Percentiles rank a stretch among this genome's conserved stretches.
These are phyloP conservation scores for Microsporum audouinii DNA, from an alignment of 2,329 filamentous ascomycete genomes.

Conservation along the genomic window DNA sequence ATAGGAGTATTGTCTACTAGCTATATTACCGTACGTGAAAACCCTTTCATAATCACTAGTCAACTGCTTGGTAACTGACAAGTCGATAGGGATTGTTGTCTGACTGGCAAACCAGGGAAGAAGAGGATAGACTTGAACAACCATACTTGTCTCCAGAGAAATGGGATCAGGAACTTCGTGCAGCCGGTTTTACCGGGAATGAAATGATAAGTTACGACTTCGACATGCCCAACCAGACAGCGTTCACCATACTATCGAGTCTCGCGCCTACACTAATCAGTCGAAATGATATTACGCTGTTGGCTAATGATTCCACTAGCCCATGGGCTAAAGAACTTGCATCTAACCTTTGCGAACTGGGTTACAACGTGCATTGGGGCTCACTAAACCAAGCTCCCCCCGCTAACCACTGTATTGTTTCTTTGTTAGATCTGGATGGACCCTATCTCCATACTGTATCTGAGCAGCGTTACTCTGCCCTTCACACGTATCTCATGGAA, in stretches of 20 bases:
- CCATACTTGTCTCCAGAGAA: neutral
- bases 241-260: neutral
- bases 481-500: neutral
- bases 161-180: neutral
- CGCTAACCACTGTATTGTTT: neutral
- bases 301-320: neutral
- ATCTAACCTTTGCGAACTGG: neutral
- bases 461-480: neutral
- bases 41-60: no score
- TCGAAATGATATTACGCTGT: no score
- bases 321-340: neutral
- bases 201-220: neutral
- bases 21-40: neutral
- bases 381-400: neutral
- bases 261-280: no score
- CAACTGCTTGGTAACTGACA: neutral
- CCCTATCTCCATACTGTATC: constrained; percentile 28
- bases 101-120: neutral
- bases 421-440: constrained; percentile 20
- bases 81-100: neutral
- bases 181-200: neutral
- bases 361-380: neutral
- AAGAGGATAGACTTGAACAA: neutral
- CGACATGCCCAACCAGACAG: neutral
- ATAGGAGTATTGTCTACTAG: neutral